These are phyloP conservation scores for Tulasnella sp. DNA, from an alignment of 768 basidiomycete genomes.

Conservation along the genomic window DNA sequence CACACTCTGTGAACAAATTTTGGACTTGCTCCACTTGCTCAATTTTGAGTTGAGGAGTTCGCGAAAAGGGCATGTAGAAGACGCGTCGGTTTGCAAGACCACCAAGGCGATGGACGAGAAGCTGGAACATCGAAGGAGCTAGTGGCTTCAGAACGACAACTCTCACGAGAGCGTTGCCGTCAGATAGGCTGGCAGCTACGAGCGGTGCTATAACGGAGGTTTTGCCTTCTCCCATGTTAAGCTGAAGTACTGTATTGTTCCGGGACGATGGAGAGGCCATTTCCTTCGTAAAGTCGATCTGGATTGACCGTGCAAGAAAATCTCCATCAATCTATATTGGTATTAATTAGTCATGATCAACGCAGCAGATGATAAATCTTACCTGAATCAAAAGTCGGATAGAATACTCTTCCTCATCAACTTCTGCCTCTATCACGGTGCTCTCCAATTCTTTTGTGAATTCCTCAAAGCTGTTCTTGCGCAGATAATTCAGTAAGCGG, in stretches of 20 bases:
- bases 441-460: constrained; percentile 22
- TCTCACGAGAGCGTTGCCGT: constrained; percentile 34
- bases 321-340: constrained; percentile 35
- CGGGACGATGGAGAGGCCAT: constrained; percentile 34
- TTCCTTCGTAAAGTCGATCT: constrained; percentile 31
- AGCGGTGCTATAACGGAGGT: constrained; percentile 41
- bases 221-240: constrained; percentile 51
- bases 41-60: constrained; percentile 26
- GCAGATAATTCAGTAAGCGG: no score
- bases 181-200: constrained; percentile 29
- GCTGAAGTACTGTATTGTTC: constrained; percentile 33
- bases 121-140: constrained; percentile 35
- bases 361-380: constrained; percentile 17
- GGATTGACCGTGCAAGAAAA: constrained; percentile 33
- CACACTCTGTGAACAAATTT: constrained; percentile 31
- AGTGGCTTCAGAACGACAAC: constrained; percentile 41
- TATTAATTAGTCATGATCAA: constrained; percentile 7
- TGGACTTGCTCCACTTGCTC: constrained; percentile 21
- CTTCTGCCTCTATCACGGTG: no score
- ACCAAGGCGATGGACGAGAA: constrained; percentile 33
- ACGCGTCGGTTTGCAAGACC: constrained; percentile 36
- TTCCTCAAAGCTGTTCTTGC: constrained; percentile 20
- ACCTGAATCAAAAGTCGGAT: constrained; percentile 37
- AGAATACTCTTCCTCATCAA: constrained; percentile 35
- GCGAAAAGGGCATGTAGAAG: constrained; percentile 40